These are phyloP conservation scores for Pythium rhizo-oryzae DNA, from an alignment of 352 stramenopile genomes.

Conservation along the genomic window DNA sequence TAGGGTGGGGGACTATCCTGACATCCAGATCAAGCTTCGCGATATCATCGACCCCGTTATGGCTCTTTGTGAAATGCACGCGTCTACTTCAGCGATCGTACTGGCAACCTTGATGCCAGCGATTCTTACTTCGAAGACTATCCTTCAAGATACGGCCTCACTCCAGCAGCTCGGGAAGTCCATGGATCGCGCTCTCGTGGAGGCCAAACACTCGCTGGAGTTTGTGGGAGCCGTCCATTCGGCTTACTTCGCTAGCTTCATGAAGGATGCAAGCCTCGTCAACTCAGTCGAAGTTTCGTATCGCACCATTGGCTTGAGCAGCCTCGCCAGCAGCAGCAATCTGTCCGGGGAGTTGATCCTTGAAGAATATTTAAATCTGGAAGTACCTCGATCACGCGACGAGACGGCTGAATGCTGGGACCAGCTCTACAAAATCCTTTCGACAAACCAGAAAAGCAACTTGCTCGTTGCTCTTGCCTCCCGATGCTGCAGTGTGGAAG, in stretches of 20 bases:
- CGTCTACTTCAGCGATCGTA: conserved; percentile 36
- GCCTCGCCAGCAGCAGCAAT: conserved; percentile 60
- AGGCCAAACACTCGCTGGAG: conserved; percentile 21
- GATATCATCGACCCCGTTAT: conserved; percentile 77
- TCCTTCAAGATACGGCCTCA: not conserved
- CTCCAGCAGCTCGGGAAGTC: conserved; percentile 6
- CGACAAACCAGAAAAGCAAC: conserved; percentile 65
- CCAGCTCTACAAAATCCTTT: conserved; percentile 74
- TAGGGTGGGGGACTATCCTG: conserved; percentile 66
- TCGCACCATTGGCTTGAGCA: conserved; percentile 50
- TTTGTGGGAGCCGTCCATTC: conserved; percentile 35
- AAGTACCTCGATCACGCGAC: conserved; percentile 25
- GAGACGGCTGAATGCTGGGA: conserved; percentile 51
- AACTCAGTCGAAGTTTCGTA: conserved; percentile 41
- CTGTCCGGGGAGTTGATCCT: conserved; percentile 64
- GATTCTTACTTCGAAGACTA: conserved; percentile 20
- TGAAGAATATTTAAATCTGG: conserved; percentile 60
- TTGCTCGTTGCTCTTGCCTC: conserved; percentile 63
- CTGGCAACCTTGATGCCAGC: conserved; percentile 36
- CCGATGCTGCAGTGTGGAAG: conserved; percentile 49
- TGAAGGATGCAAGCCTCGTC: conserved; percentile 35
- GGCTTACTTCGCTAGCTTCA: conserved; percentile 53
- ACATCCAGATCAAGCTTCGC: conserved; percentile 76
- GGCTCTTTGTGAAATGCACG: conserved; percentile 55
- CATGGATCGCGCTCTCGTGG: conserved; percentile 21